Conservation (phyloP, 2,329 filamentous ascomycete species). For the Calonectria leucothoes region DNA sequence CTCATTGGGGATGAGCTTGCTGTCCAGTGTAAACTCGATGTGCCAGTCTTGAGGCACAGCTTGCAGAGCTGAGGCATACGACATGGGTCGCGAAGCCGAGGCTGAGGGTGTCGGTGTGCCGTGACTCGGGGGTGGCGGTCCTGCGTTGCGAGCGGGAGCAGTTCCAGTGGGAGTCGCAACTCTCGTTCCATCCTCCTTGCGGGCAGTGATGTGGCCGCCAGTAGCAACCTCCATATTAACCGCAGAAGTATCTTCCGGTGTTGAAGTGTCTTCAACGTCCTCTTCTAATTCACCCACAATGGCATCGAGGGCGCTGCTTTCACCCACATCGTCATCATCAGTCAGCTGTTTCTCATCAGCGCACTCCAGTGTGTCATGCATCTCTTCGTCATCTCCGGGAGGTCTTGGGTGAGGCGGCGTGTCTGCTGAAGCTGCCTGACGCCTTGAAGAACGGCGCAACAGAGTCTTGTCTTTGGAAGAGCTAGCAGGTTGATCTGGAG, state of each 20-base stretch:
- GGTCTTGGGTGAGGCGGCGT: conserved; percentile 62
- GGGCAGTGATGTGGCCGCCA: conserved; percentile 88
- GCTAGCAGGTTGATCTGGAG: conserved; percentile 58
- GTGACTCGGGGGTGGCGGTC: conserved; percentile 53
- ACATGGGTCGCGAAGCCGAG: conserved; percentile 75
- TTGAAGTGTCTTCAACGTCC: conserved; percentile 77
- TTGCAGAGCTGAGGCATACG: conserved; percentile 87
- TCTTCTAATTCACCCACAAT: conserved; percentile 93
- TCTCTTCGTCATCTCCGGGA: conserved; percentile 68
- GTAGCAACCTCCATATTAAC: conserved; percentile 92
- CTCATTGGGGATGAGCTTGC: conserved; percentile 85
- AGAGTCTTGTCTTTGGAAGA: conserved; percentile 68
- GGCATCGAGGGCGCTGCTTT: conserved; percentile 78
- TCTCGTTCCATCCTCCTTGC: conserved; percentile 90
- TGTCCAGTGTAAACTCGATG: conserved; percentile 92
- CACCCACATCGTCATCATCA: conserved; percentile 75
- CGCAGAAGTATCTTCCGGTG: conserved; percentile 78
- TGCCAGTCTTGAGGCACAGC: conserved; percentile 93
- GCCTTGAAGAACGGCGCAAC: conserved; percentile 73
- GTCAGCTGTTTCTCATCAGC: conserved; percentile 90
- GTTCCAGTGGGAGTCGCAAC: conserved; percentile 83
- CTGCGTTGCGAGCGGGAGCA: conserved; percentile 53
- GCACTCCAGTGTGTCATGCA: conserved; percentile 84
- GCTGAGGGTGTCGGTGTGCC: conserved; percentile 61
- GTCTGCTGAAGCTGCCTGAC: conserved; percentile 65